A percentile compares a stretch with the other conserved stretches of the same genome.
Conservation (phyloP, 176 grass and related monocot genomes). For the Carex scoparia region DNA sequence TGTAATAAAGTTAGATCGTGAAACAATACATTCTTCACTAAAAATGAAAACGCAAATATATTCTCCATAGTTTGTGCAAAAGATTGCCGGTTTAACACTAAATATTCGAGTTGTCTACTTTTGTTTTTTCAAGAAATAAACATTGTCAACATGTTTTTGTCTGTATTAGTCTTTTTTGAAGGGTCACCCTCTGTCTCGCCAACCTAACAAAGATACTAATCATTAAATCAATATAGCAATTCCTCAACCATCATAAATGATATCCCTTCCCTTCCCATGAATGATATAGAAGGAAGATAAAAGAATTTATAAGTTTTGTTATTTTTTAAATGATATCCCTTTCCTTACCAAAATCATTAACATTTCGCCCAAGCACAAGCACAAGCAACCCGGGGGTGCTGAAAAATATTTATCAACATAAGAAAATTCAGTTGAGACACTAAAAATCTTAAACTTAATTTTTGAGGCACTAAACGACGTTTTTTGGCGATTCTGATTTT, state of each 20-base stretch:
- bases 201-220: conserved; percentile 22
- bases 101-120: conserved; percentile 21
- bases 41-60: conserved; percentile 41
- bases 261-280: not conserved
- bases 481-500: too few relatives aligned
- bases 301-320: not conserved
- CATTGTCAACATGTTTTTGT: conserved; percentile 30
- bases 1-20: too few relatives aligned
- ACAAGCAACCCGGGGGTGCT: too few relatives aligned
- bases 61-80: conserved; percentile 43
- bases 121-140: conserved; percentile 25
- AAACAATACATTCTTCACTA: conserved; percentile 22
- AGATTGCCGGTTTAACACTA: conserved; percentile 30
- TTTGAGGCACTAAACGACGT: too few relatives aligned
- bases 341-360: too few relatives aligned
- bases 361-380: too few relatives aligned
- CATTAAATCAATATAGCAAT: not conserved
- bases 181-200: conserved; percentile 2
- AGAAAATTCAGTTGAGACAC: too few relatives aligned
- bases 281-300: not conserved
- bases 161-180: conserved; percentile 28
- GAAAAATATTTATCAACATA: too few relatives aligned
- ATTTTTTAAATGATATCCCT: too few relatives aligned
- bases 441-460: too few relatives aligned
- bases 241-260: not conserved